Evolutionary conservation across 495 filamentous ascomycete species (phyloP).

Genomic region (Penicillium tannophilum): DNA sequence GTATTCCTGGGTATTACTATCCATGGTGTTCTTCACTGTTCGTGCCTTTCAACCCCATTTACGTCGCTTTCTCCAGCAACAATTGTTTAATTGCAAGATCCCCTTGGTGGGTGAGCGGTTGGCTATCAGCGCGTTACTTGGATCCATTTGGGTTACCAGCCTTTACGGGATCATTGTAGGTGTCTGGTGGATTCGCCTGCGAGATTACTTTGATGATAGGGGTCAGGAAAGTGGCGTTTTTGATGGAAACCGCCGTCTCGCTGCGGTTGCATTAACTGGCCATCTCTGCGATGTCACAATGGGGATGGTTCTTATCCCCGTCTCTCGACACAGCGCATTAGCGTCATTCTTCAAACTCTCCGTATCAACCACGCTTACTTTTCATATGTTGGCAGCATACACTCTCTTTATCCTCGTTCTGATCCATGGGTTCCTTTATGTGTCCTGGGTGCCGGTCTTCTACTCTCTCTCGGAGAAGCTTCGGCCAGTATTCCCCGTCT

Average conservation of each 20-base stretch:
- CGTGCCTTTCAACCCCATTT: conserved; percentile 12
- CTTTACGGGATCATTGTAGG: conserved; percentile 13
- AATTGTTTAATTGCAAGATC: conserved; percentile 4
- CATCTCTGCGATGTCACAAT: conserved; percentile 16
- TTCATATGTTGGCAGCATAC: conserved; percentile 15
- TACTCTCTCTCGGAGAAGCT: conserved; percentile 13
- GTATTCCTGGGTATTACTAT: conserved; percentile 13
- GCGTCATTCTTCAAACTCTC: conserved; percentile 16
- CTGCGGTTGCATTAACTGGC: conserved; percentile 14
- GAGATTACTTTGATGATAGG: conserved; percentile 11
- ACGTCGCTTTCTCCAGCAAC: conserved; percentile 13
- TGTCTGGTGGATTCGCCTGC: conserved; percentile 16
- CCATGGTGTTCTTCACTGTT: conserved; percentile 10
- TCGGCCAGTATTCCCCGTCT: conserved; percentile 12
- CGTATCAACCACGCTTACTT: conserved; percentile 16
- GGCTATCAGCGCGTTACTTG: conserved; percentile 13
- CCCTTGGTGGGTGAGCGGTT: conserved; percentile 10
- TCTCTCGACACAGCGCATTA: conserved; percentile 15
- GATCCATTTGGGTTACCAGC: conserved; percentile 11
- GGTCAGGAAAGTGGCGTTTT: conserved; percentile 10
- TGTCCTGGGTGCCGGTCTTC: conserved; percentile 11
- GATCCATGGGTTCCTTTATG: conserved; percentile 13
- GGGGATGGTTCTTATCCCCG: conserved; percentile 14
- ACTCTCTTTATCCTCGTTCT: conserved; percentile 11
- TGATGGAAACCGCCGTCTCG: conserved; percentile 9